These are phyloP conservation scores for Ophiostoma triangulosporum DNA, from an alignment of 2,329 filamentous ascomycete genomes.

Conservation along the genomic window DNA sequence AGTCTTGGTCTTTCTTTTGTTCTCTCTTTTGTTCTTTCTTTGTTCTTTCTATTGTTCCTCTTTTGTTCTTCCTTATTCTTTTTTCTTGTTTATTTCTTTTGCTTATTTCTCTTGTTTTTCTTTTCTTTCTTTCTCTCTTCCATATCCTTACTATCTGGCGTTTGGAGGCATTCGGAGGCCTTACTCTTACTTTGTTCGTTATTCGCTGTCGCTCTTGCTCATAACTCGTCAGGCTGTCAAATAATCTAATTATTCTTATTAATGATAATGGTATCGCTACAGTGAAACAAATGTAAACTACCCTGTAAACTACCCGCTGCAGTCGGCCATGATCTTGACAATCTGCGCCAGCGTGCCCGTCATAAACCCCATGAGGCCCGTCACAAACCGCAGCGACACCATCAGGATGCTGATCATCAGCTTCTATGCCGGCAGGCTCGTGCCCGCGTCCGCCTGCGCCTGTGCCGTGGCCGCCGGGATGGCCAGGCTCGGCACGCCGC, in stretches of 20 bases:
- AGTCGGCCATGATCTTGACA: conserved; percentile 1
- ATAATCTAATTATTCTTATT: not conserved
- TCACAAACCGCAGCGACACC: not conserved
- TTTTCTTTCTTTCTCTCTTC: too few species aligned
- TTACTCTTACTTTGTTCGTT: too few species aligned
- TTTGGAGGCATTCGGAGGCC: too few species aligned
- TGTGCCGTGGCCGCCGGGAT: not conserved
- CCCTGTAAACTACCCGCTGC: not conserved
- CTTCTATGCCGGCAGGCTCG: conserved; percentile 4
- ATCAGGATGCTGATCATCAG: conserved; percentile 1
- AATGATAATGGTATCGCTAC: not conserved
- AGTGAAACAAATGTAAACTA: not conserved
- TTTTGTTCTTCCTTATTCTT: not conserved
- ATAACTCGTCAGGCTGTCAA: too few species aligned
- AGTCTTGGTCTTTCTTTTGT: not conserved
- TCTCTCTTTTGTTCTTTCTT: not conserved
- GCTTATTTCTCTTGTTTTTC: not conserved
- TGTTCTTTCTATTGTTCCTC: not conserved
- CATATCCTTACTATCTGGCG: too few species aligned
- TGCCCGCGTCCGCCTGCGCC: not conserved
- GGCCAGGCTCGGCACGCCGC: not conserved
- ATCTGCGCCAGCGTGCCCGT: not conserved
- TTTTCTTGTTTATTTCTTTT: not conserved
- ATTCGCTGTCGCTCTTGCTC: too few species aligned
- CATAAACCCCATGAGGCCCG: not conserved